Conservation (phyloP, 257 asterid species). For the Ocimum tenuiflorum region DNA sequence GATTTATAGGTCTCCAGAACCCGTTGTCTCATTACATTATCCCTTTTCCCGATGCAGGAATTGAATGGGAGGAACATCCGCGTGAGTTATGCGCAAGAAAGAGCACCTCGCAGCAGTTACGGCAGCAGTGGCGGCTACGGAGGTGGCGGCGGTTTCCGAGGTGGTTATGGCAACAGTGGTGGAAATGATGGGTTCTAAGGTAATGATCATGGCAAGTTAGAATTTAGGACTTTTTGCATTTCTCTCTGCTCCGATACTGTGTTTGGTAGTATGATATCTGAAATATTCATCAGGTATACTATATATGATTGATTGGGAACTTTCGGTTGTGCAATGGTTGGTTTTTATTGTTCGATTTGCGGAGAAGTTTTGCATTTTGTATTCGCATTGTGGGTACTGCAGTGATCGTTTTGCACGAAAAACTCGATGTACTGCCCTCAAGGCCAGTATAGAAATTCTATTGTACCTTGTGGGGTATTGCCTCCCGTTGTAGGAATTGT, state of each 20-base stretch:
- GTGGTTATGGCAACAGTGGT: conserved; percentile 31
- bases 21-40: not conserved
- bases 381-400: no score
- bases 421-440: no score
- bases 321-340: not conserved
- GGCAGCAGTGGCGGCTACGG: conserved; percentile 19
- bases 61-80: conserved; percentile 67
- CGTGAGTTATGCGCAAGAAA: conserved; percentile 56
- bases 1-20: no score
- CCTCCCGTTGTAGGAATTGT: no score
- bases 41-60: conserved; percentile 20
- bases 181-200: conserved; percentile 31
- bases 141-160: conserved; percentile 30
- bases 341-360: not conserved
- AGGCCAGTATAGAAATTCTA: no score
- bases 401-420: no score
- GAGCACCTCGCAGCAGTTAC: conserved; percentile 45
- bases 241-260: not conserved
- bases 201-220: conserved; percentile 15
- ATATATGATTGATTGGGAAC: not conserved
- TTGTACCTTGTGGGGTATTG: no score
- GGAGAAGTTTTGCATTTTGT: not conserved
- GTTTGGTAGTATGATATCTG: not conserved
- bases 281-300: not conserved
- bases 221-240: conserved; percentile 10